Conservation (phyloP, 2,329 filamentous ascomycete species). For the Diplocarpon rosae region DNA sequence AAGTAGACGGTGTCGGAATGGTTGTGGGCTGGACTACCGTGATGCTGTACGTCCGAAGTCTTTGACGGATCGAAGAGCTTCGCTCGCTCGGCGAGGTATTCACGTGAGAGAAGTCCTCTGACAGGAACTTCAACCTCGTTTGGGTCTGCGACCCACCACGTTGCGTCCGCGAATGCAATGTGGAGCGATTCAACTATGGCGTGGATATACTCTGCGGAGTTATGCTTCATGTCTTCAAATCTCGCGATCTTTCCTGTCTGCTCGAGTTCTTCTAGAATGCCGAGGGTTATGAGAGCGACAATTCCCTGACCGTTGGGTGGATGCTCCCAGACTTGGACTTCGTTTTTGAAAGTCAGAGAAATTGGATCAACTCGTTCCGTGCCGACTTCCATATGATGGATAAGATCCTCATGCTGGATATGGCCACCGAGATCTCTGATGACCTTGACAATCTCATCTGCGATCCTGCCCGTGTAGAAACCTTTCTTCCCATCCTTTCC, state of each 20-base stretch:
- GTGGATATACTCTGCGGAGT: constrained; percentile 70
- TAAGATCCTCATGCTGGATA: constrained; percentile 67
- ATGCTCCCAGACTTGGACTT: constrained; percentile 83
- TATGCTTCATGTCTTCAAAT: constrained; percentile 64
- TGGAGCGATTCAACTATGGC: constrained; percentile 77
- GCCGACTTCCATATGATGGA: constrained; percentile 59
- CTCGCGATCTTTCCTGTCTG: constrained; percentile 59
- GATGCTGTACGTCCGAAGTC: constrained; percentile 48
- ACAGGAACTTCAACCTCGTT: constrained; percentile 21
- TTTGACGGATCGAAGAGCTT: constrained; percentile 45
- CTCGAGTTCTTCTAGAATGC: constrained; percentile 80
- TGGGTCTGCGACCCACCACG: constrained; percentile 84
- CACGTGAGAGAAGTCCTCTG: not conserved
- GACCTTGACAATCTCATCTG: constrained; percentile 68
- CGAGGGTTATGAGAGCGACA: constrained; percentile 84
- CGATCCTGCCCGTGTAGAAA: constrained; percentile 79
- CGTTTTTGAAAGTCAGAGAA: constrained; percentile 57
- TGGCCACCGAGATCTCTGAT: constrained; percentile 65
- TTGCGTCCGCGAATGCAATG: constrained; percentile 79
- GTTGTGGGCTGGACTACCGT: constrained; percentile 74
- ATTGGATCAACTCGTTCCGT: constrained; percentile 77
- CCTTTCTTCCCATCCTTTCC: constrained; percentile 77
- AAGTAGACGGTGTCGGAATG: constrained; percentile 94
- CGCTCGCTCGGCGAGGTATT: constrained; percentile 64
- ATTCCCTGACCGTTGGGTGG: constrained; percentile 94